Evolutionary conservation across 2,329 filamentous ascomycete species (phyloP).

Genomic region (Escovopsis weberi): DNA sequence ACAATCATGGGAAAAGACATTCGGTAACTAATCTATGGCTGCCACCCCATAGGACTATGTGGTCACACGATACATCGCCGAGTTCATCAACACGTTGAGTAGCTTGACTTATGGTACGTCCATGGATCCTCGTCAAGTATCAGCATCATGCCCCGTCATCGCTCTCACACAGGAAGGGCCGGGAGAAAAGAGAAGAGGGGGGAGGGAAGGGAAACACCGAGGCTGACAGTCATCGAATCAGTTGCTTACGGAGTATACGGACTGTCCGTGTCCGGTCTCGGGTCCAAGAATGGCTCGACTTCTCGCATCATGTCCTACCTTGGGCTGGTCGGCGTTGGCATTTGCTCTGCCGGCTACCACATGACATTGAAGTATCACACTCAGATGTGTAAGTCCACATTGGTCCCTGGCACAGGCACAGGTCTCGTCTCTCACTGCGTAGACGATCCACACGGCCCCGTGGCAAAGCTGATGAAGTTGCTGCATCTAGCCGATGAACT

Average conservation of each 20-base stretch:
- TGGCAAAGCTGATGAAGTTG: too few relatives aligned
- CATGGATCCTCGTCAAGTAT: background rate
- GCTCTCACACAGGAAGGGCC: too few relatives aligned
- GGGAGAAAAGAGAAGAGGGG: too few relatives aligned
- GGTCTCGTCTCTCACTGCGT: background rate
- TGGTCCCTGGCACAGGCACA: background rate
- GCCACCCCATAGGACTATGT: slow-evolving; percentile 19
- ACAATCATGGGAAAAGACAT: background rate
- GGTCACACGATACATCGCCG: slow-evolving; percentile 26
- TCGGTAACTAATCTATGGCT: background rate
- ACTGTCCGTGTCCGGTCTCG: slow-evolving; percentile 7
- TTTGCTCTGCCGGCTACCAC: slow-evolving; percentile 19
- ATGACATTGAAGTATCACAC: slow-evolving; percentile 22
- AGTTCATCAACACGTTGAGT: slow-evolving; percentile 30
- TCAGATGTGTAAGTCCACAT: slow-evolving; percentile 17
- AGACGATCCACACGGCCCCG: background rate
- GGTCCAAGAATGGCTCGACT: too few relatives aligned
- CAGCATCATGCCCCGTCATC: background rate
- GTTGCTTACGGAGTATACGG: slow-evolving; percentile 25
- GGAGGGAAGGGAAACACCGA: background rate
- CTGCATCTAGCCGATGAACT: slow-evolving; percentile 21
- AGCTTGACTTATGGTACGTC: slow-evolving; percentile 21
- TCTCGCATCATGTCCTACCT: slow-evolving; percentile 14
- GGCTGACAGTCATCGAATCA: slow-evolving; percentile 8
- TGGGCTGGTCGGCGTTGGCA: slow-evolving; percentile 22